Conservation (phyloP, 2,329 filamentous ascomycete genomes). For the Cercospora sp. region DNA sequence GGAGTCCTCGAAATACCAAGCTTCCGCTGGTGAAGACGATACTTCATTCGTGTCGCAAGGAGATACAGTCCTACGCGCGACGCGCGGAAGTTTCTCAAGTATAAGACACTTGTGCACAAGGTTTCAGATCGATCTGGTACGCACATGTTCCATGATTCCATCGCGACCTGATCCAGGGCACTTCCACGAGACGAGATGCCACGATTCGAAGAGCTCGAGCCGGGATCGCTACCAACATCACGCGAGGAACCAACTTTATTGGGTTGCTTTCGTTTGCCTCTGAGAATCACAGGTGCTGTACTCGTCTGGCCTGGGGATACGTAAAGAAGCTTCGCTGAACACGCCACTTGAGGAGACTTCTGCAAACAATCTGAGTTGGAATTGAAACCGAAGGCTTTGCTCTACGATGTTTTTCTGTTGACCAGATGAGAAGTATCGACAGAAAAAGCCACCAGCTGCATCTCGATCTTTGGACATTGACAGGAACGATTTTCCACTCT, state of each 20-base stretch:
- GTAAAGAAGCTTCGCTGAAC: not conserved
- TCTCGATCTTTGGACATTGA: not conserved
- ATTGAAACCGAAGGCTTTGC: not conserved
- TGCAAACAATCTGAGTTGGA: not conserved
- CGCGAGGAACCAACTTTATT: not conserved
- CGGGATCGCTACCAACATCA: not conserved
- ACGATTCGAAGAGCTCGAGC: not conserved
- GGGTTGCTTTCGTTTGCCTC: not conserved
- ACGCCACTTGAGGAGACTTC: too few relatives aligned
- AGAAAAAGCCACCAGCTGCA: too few relatives aligned
- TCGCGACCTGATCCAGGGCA: not conserved
- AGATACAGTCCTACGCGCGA: not conserved
- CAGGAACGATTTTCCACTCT: not conserved
- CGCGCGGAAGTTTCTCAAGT: not conserved
- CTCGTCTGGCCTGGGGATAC: not conserved
- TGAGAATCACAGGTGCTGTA: not conserved
- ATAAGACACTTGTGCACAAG: not conserved
- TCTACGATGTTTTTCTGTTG: not conserved
- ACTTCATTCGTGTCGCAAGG: too few relatives aligned
- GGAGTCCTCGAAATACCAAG: too few relatives aligned
- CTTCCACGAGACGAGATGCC: not conserved
- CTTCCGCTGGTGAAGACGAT: too few relatives aligned
- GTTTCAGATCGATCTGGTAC: not conserved
- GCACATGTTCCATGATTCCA: not conserved
- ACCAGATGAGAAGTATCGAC: too few relatives aligned